These are phyloP conservation scores for Fragosphaeria purpurea DNA, from an alignment of 2,329 filamentous ascomycete species.

Conservation along the genomic window DNA sequence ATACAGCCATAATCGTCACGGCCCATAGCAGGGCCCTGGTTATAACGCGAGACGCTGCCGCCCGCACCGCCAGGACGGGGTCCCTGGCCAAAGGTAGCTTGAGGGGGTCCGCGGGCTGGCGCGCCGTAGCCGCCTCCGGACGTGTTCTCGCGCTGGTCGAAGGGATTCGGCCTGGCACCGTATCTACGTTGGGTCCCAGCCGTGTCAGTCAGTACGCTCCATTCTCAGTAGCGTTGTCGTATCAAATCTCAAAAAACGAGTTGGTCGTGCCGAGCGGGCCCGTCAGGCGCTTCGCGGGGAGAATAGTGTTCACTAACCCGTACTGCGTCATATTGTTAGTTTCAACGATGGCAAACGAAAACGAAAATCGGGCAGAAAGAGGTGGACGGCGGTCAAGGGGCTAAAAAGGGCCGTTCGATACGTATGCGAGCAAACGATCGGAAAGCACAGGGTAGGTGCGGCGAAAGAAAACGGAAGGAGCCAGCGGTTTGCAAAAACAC, in stretches of 20 bases:
- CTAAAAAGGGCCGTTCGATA: too few species aligned
- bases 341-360: conserved; percentile 5
- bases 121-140: conserved; percentile 27
- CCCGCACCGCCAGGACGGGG: conserved; percentile 20
- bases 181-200: conserved; percentile 32
- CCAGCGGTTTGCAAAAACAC: background rate
- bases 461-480: background rate
- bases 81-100: conserved; percentile 20
- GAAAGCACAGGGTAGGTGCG: too few species aligned
- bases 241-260: background rate
- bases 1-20: conserved; percentile 28
- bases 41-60: conserved; percentile 14
- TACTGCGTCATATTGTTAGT: conserved; percentile 40
- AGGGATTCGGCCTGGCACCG: conserved; percentile 46
- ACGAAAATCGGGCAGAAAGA: conserved; percentile 7
- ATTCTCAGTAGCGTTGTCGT: too few species aligned
- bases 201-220: conserved; percentile 19
- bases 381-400: background rate
- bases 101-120: conserved; percentile 17
- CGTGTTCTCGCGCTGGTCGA: conserved; percentile 41
- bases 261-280: background rate
- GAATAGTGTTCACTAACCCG: conserved; percentile 35
- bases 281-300: background rate
- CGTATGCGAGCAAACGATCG: too few species aligned
- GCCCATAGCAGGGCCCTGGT: conserved; percentile 21